Base-by-base conservation (phyloP, 495 filamentous ascomycete genomes). In the Aspergillus wentii region DNA sequence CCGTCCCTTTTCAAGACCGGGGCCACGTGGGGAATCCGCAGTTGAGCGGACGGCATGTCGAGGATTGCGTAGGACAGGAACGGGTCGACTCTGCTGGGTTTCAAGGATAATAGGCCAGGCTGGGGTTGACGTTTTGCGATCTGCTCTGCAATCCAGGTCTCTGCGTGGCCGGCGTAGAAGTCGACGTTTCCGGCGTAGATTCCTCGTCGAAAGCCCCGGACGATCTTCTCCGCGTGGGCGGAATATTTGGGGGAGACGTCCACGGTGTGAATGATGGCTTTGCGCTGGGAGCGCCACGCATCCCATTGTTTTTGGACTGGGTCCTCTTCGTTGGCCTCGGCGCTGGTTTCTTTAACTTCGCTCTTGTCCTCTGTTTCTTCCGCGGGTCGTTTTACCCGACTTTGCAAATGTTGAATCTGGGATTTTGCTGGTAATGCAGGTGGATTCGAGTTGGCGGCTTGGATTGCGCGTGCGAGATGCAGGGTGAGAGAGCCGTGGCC, bases 401-500 rank as follows among this genome's bases (percentile, higher is more conserved):
- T 44, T 35, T 57, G 44, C 8, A 71, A 44, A 30, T 60, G 54
- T 38, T 54, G 52, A 15, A 69, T 57, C 30, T 68, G 65, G 3
- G 65, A 66, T 41, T 33, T 46, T 7, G 31, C n/a, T 16, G 64
- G 62, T 8, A 56, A 37, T 15, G 60, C 52, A 5, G 62, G 61
- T 11, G 56, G 70, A 35, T 38, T 51, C 2, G 73, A 56, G 57
- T 89, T 89, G 7, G 79, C 83, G 11, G 78, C 85, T 55, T 88
- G 82, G 16, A 89, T 76, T 20, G 82, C 83, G n/a, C 82, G 74
- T 15, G 82, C 76, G 10, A 90, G 70, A 44, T 85, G 71, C 6
- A 90, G 62, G 2, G 85, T 90, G 32, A 91, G 59, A 9, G 80
- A 79, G 33, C 85, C 86, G 64, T 88, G 81, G 3, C 86, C 86